These are phyloP conservation scores for Phytopythium vexans DNA, from an alignment of 352 stramenopile species.

Conservation along the genomic window DNA sequence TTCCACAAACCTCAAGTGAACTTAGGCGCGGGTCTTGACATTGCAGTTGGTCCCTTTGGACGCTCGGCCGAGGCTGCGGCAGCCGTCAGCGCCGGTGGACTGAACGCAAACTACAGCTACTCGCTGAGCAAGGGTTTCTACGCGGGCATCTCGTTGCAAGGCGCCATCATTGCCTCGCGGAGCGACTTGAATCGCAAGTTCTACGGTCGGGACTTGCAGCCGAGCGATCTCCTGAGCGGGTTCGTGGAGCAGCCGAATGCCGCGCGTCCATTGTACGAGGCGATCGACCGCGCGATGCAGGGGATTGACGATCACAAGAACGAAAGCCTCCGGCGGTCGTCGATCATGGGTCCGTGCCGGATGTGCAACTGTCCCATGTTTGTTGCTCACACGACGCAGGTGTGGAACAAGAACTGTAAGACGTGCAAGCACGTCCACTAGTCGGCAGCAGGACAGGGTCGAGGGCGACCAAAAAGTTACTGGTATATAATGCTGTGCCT, in stretches of 20 bases:
- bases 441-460: background rate
- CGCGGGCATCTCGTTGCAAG: slow-evolving; percentile 87
- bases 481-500: too few relatives aligned
- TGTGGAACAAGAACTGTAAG: slow-evolving; percentile 79
- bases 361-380: slow-evolving; percentile 63
- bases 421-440: slow-evolving; percentile 64
- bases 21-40: slow-evolving; percentile 82
- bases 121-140: slow-evolving; percentile 91
- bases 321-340: slow-evolving; percentile 32
- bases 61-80: slow-evolving; percentile 68
- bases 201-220: slow-evolving; percentile 68
- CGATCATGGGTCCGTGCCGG: slow-evolving; percentile 48
- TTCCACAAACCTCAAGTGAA: slow-evolving; percentile 84
- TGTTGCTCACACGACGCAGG: slow-evolving; percentile 52
- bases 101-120: slow-evolving; percentile 92
- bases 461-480: background rate
- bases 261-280: slow-evolving; percentile 52
- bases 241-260: slow-evolving; percentile 43
- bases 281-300: slow-evolving; percentile 52
- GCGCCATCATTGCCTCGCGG: slow-evolving; percentile 74
- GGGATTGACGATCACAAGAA: slow-evolving; percentile 43
- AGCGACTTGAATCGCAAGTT: slow-evolving; percentile 90
- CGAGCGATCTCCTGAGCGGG: slow-evolving; percentile 42
- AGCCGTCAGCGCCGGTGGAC: slow-evolving; percentile 41
- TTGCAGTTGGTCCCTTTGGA: slow-evolving; percentile 83